Base-by-base conservation (phyloP, 2,329 filamentous ascomycete genomes). In the Zymoseptoria brevis region DNA sequence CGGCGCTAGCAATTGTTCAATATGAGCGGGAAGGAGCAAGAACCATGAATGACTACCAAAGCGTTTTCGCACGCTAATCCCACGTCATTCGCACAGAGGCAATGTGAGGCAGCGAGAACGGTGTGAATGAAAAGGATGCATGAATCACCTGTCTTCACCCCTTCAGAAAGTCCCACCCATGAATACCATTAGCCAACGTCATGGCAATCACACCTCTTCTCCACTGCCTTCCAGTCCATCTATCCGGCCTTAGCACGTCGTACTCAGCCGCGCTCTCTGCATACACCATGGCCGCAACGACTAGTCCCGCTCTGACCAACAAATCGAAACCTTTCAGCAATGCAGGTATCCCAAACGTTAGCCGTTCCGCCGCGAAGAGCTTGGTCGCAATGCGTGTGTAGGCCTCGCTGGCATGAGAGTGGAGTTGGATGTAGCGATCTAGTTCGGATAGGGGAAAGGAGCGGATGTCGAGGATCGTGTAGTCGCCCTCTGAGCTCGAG, bases 351-450 rank as follows among this genome's bases (percentile, higher is more conserved):
- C 76, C 75, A 5, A 75, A 66, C 2, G 69, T 67, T 22, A 74
- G 69, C 2, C 75, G 67, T 60, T 77, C 71, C 1, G 76, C 76
- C 3, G 79, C 61, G 61, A 79, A 78, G 0, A 76, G 57, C 60
- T 75, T 75, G 3, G 72, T 72, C 8, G 72, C 71, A 4, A 67
- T 69, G 45, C 73, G 68, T 35, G 75, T 66, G 60, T 79, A 80
- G 1, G 64, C 35, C 24, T 64, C 67, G 22, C 67, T 63, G 22
- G 70, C 65, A 4, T 57, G 53, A 57, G 57, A 30, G 8, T 55
- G 48, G 50, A 48, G 56, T 54, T 66, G 68, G 1, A 75, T 71
- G 62, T 73, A 77, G 2, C 56, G 55, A 56, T 79, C 77, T 26
- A 79, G 57, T 21, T 75, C 73, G 1, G 76, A 77, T 45, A 68